A percentile compares a stretch with the other conserved stretches of the same genome.
These are phyloP conservation scores for Aspergillus haitiensis DNA, from an alignment of 495 filamentous ascomycete genomes.

Conservation along the genomic window DNA sequence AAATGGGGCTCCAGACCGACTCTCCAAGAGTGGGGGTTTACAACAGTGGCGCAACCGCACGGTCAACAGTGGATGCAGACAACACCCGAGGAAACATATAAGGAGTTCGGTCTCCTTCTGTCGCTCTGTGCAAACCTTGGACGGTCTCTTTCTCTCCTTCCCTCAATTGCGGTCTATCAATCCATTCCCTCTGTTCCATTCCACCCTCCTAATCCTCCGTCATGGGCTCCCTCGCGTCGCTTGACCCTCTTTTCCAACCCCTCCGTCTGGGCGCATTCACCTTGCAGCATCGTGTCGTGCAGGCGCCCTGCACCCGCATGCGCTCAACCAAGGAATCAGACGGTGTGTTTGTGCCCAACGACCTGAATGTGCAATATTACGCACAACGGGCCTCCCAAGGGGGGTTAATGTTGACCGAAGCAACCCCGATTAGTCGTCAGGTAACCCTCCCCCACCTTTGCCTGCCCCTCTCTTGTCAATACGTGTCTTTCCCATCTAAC, in stretches of 20 bases:
- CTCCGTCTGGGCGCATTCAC: slow-evolving; percentile 46
- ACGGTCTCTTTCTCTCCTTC: not conserved
- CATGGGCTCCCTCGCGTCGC: slow-evolving; percentile 32
- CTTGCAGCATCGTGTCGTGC: slow-evolving; percentile 51
- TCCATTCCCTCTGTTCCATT: too few relatives aligned
- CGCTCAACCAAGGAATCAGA: slow-evolving; percentile 42
- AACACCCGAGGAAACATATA: not conserved
- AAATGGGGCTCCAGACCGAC: too few relatives aligned
- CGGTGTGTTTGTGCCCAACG: slow-evolving; percentile 40
- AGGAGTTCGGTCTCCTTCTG: not conserved
- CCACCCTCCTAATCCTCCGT: too few relatives aligned
- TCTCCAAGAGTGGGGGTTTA: slow-evolving; percentile 6
- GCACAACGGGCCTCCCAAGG: slow-evolving; percentile 48
- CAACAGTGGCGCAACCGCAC: too few relatives aligned
- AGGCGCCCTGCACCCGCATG: slow-evolving; percentile 56
- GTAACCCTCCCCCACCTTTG: not conserved
- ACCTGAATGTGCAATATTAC: slow-evolving; percentile 51
- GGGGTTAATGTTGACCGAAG: slow-evolving; percentile 52
- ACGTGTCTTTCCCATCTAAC: not conserved
- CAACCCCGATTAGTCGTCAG: slow-evolving; percentile 36
- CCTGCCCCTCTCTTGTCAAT: not conserved
- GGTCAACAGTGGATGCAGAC: not conserved
- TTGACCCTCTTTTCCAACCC: slow-evolving; percentile 52
- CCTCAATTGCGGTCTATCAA: not conserved
- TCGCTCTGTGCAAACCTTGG: not conserved